Evolutionary conservation across 2,329 filamentous ascomycete species (phyloP), one percentile per base, ranked within the genome.

Genomic region (Rugonectria rugulosa): DNA sequence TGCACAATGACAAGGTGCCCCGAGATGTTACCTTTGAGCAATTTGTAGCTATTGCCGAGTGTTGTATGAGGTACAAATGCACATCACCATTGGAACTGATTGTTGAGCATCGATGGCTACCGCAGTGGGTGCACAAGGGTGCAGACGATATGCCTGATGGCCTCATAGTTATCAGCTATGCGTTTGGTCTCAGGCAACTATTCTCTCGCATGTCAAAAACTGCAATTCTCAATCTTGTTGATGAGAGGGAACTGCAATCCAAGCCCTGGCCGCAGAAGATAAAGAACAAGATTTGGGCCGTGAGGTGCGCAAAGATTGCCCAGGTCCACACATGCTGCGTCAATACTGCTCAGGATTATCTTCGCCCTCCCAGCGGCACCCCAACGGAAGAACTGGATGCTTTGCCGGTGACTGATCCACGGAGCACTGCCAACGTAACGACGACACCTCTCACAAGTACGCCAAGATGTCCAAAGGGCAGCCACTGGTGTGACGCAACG

Each of bases 1-100:
- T 79, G 71, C 80, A 81, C 52, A 75, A 75, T 40, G 71, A 77
- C 6, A 69, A 72, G 48, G 69, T 84, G 5, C 81, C 81, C 0
- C 71, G 75, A 6, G 73, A 78, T 6, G 72, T 83, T 6, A 69
- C 68, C 1, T 83, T 83, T 53, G 72, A 76, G 19, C 73, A 77
- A 41, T 82, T 84, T 54, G 78, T 83, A 9, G 79, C 79, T 20
- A 75, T 84, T 46, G 79, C 81, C 0, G 77, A 82, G 53, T 78
- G 75, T 15, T 83, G 74, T 43, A 69, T 81, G 59, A 73, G 75
- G 26, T 84, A 83, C 59, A 78, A 74, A 49, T 79, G 81, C 67
- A 83, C 81, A 0, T 76, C 77, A 0, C 81, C 82, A 0, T 64
- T 84, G 0, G 80, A 83, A 55, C 58, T 79, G 5, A 64, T 77